Evolutionary conservation across 331 rosid genomes (phyloP).

Genomic region (Erythrophleum ivorense): DNA sequence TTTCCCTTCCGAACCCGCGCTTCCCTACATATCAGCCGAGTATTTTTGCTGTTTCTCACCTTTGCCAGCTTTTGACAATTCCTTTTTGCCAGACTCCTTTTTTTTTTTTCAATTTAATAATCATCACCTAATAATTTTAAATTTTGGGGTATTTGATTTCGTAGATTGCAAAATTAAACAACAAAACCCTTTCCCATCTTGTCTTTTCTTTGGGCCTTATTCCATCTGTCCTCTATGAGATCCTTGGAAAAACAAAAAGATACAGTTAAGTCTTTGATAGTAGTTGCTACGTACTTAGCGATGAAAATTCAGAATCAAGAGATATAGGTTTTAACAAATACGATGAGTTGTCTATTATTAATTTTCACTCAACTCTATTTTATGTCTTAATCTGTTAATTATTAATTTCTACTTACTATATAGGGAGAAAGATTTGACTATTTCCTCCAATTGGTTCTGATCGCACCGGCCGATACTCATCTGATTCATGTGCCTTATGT

Average conservation of each 20-base stretch:
- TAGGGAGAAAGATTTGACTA: not conserved
- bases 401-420: not conserved
- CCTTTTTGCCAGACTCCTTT: not conserved
- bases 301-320: no score
- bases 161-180: not conserved
- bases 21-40: not conserved
- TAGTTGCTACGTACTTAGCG: not conserved
- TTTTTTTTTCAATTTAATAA: not conserved
- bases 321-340: not conserved
- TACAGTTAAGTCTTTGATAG: not conserved
- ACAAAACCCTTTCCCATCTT: not conserved
- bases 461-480: constrained; percentile 40
- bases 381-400: constrained; percentile 10
- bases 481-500: not conserved
- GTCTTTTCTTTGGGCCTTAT: not conserved
- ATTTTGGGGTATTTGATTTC: not conserved
- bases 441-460: not conserved
- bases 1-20: no score
- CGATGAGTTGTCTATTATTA: not conserved
- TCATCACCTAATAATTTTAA: not conserved
- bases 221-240: not conserved
- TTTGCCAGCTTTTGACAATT: not conserved
- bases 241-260: no score
- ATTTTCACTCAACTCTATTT: not conserved
- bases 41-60: not conserved